Evolutionary conservation across 2,329 filamentous ascomycete genomes (phyloP), one percentile per base, ranked within the genome.

Genomic region (Sporothrix luriei): DNA sequence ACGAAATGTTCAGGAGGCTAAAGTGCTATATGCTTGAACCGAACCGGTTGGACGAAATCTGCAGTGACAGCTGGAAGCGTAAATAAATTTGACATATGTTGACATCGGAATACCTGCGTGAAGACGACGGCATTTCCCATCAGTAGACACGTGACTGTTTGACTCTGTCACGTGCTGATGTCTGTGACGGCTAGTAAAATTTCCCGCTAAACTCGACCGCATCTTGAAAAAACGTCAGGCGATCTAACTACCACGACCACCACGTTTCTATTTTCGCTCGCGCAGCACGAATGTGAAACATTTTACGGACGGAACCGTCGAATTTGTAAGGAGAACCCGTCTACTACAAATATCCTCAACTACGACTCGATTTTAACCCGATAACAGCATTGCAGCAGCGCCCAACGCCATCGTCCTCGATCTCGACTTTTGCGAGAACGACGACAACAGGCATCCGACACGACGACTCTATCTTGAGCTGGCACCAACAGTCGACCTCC

Each of bases 171-270:
- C 61, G 61, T 64, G 61, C 11, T 9, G 1, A 26, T 11, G n/a
- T n/a, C 2, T 14, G 11, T 29, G n/a, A 4, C 26, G 2, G 26
- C 26, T 13, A 19, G 61, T 48, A 65, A 65, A 65, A 11, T 49
- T 65, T 65, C 61, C 61, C 61, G 26, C 61, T 43, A 65, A 62
- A 46, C 26, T 46, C n/a, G 13, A 49, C 61, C 24, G 40, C 59
- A 62, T 62, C 59, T n/a, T 19, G n/a, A n/a, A 65, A 48, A 65
- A 65, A 49, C 24, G 24, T 65, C 43, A 65, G 24, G 40, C 26
- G 61, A 49, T 24, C 61, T 7, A 49, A n/a, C 61, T 16, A 7
- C 43, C 16, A 65, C 21, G 24, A 13, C 10, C 21, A 62, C 40
- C 2, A n/a, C 24, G 10, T 29, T 62, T 26, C 4, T 65, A 7